These are phyloP conservation scores for Alternaria postmessia DNA, from an alignment of 2,329 filamentous ascomycete species.

Conservation along the genomic window DNA sequence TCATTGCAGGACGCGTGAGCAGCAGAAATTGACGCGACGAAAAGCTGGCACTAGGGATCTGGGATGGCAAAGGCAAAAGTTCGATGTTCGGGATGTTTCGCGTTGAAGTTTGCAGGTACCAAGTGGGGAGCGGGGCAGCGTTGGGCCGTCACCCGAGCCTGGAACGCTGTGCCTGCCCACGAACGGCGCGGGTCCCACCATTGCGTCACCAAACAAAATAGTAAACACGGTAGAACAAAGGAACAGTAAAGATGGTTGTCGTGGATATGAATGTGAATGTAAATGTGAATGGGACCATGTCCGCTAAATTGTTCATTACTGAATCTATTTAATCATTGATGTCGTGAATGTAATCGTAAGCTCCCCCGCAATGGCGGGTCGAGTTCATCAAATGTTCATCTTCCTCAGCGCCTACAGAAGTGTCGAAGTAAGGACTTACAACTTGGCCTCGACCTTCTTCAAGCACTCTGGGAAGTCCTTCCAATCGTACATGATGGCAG, in stretches of 20 bases:
- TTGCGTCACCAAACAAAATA: constrained; percentile 16
- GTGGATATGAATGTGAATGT: neutral
- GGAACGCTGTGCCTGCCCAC: constrained; percentile 7
- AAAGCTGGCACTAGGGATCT: neutral
- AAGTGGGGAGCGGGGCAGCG: constrained; percentile 14
- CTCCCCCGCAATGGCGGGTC: constrained; percentile 19
- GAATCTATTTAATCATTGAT: constrained; percentile 19
- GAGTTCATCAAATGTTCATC: constrained; percentile 25
- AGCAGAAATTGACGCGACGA: neutral
- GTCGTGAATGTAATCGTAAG: constrained; percentile 32
- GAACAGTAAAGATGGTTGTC: neutral
- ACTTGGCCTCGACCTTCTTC: constrained; percentile 57
- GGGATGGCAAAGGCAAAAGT: constrained; percentile 4
- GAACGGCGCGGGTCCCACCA: constrained; percentile 8
- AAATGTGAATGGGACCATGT: neutral
- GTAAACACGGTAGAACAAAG: constrained; percentile 6
- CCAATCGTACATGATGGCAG: constrained; percentile 62
- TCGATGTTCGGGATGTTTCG: constrained; percentile 4
- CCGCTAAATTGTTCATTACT: constrained; percentile 15
- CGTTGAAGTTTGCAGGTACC: constrained; percentile 4
- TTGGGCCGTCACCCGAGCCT: constrained; percentile 13
- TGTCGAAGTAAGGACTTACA: constrained; percentile 32
- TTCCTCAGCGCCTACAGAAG: neutral
- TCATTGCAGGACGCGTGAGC: neutral
- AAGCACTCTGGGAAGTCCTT: constrained; percentile 59